Base-by-base conservation (phyloP, 768 basidiomycete species). In the Amanita brunnescens region DNA sequence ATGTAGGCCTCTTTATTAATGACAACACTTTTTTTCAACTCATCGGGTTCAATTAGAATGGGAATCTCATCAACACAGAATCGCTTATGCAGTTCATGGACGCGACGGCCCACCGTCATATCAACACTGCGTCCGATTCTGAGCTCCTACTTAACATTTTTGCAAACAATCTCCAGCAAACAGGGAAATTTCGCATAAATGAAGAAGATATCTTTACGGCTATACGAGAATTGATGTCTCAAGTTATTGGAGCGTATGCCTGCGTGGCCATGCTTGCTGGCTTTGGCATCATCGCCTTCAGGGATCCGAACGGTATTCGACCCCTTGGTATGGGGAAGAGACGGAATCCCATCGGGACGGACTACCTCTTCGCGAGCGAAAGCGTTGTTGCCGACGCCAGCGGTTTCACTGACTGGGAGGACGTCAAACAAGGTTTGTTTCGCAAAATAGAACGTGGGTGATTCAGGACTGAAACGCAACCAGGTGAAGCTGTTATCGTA, bases 231-330 rank as follows among this genome's bases (percentile, higher is more conserved):
- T 78, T 97, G 66, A 97, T 93, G 85, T 70, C 77, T 52, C 85
- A 91, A 56, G 85, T 85, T 64, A 85, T 78, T 60, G 96, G 96
- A 43, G 95, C 92, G 2, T 99, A 98, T 67, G 95, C 94, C 1
- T 97, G 94, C 62, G 87, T 93, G 9, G 91, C 89, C n/a, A 98
- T 99, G 96, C 79, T 99, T 35, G 95, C 96, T 24, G 96, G 96
- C 34, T 98, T 98, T 65, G 96, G 96, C 0, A 85, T 98, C 54
- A 94, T 99, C 63, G 96, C 88, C 0, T 99, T 99, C 73, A 78
- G 96, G 55, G 96, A 99, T 68, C 96, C 94, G 7, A 96, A 97
- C 62, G 96, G 96, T 42, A 97, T 99, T 58, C 77, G 96, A 30
- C 96, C 96, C 1, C 72, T 94, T 26, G 96, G 96, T 1, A 78